phyloP scores from a whole-genome alignment of 106 monocot species.

The Vanilla planifolia region DNA sequence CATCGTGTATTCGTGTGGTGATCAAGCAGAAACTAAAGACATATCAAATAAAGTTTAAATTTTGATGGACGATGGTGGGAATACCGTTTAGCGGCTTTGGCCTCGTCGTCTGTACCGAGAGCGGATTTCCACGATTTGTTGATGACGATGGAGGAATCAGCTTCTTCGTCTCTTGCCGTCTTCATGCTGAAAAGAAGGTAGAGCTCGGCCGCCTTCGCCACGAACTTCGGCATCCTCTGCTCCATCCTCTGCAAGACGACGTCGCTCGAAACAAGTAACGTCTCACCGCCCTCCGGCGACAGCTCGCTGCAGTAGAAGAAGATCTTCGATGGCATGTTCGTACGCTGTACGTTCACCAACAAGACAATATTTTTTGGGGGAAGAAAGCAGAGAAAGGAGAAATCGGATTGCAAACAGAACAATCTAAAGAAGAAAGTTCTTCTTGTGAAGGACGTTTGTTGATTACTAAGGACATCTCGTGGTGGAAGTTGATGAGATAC shows the following conservation, averaged over 20 bases:
- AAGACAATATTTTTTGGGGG: no score
- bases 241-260: conserved; percentile 2
- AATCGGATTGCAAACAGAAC: no score
- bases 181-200: not conserved
- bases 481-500: conserved; percentile 28
- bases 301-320: conserved; percentile 4
- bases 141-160: not conserved
- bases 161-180: conserved; percentile 1
- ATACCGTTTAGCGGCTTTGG: not conserved
- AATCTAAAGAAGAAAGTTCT: no score
- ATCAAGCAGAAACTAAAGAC: no score
- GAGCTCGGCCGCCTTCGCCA: not conserved
- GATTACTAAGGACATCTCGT: conserved; percentile 24
- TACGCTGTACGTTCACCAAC: no score
- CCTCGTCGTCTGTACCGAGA: not conserved
- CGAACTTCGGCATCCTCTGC: not conserved
- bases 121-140: not conserved
- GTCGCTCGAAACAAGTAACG: not conserved
- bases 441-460: no score
- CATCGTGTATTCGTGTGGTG: no score
- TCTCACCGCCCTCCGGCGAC: not conserved
- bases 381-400: no score
- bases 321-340: not conserved
- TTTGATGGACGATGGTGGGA: no score
- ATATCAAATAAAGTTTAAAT: no score